Conservation (phyloP, 106 monocot species). For the Phalaenopsis aphrodite region DNA sequence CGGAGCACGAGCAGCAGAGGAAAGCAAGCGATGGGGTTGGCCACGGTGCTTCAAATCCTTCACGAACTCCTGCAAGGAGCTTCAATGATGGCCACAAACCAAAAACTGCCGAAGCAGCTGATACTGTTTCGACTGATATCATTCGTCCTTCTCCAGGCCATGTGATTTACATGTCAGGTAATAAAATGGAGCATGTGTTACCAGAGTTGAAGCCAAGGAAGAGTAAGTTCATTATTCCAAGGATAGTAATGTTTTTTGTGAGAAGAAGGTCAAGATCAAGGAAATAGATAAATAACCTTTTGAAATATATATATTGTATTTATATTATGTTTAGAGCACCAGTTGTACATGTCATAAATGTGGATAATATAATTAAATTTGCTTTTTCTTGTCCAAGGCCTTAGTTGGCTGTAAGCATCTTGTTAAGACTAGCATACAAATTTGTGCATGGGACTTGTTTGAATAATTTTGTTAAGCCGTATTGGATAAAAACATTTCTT, state of each 20-base stretch:
- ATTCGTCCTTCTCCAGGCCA: neutral
- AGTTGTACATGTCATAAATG: conserved; percentile 3
- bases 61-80: conserved; percentile 12
- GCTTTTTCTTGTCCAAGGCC: neutral
- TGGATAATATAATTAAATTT: neutral
- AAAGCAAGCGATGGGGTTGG: conserved; percentile 7
- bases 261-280: conserved; percentile 1
- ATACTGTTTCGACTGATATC: neutral
- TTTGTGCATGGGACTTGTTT: neutral
- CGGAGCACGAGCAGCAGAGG: conserved; percentile 20
- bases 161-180: neutral
- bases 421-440: neutral
- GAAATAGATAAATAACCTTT: neutral
- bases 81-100: neutral
- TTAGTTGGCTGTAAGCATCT: neutral
- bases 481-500: neutral
- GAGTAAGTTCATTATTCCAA: conserved; percentile 4
- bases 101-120: neutral
- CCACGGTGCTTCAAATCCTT: conserved; percentile 3
- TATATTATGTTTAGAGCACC: conserved; percentile 7
- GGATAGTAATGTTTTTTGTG: conserved; percentile 5
- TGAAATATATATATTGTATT: neutral
- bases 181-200: neutral
- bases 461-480: conserved; percentile 2
- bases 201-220: neutral